Evolutionary conservation across 2,329 filamentous ascomycete species (phyloP).

Genomic region (Cladosporium oxysporum): DNA sequence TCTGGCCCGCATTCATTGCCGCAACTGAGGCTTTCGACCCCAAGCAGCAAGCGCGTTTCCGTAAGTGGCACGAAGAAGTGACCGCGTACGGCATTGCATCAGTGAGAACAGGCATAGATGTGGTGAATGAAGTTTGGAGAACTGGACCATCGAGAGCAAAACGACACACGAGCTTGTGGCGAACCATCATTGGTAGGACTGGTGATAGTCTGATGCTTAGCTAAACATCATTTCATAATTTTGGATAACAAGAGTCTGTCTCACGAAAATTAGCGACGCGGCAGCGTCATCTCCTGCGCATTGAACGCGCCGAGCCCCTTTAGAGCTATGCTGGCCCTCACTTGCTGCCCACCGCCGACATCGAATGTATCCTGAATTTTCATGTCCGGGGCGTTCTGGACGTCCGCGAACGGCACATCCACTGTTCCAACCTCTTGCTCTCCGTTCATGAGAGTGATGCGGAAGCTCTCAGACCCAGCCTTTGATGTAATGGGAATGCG

Average conservation of each 20-base stretch:
- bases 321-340: slow-evolving; percentile 42
- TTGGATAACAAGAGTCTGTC: background rate
- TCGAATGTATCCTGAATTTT: slow-evolving; percentile 39
- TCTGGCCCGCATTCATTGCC: slow-evolving; percentile 14
- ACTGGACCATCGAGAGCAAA: background rate
- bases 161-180: slow-evolving; percentile 1
- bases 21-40: slow-evolving; percentile 1
- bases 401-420: slow-evolving; percentile 41
- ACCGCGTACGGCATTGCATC: slow-evolving; percentile 10
- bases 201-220: slow-evolving; percentile 1
- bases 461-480: slow-evolving; percentile 35
- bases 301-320: slow-evolving; percentile 31
- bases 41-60: slow-evolving; percentile 9
- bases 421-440: slow-evolving; percentile 38
- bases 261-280: background rate
- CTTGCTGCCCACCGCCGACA: slow-evolving; percentile 38
- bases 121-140: slow-evolving; percentile 4
- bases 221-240: background rate
- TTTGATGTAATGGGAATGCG: slow-evolving; percentile 43
- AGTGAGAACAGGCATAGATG: slow-evolving; percentile 10
- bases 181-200: background rate
- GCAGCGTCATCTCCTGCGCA: slow-evolving; percentile 17
- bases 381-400: slow-evolving; percentile 38
- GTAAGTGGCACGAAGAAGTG: slow-evolving; percentile 12
- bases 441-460: slow-evolving; percentile 41